These are phyloP conservation scores for Aspergillus pseudoviridinutans DNA, from an alignment of 2,329 filamentous ascomycete species.

Conservation along the genomic window DNA sequence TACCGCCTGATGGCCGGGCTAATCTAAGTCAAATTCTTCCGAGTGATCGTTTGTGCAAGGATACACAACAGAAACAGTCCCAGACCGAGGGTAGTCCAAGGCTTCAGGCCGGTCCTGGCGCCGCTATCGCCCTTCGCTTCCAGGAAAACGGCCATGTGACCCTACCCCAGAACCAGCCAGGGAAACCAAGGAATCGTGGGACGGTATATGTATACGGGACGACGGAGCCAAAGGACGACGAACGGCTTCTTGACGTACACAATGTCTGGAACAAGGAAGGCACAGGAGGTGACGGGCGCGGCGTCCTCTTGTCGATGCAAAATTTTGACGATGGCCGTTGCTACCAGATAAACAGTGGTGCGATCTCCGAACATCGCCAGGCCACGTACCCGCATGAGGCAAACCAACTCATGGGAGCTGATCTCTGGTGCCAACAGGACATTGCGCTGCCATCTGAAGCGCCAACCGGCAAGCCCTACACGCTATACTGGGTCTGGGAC, in stretches of 20 bases:
- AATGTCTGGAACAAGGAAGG: slow-evolving; percentile 74
- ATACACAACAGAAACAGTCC: slow-evolving; percentile 57
- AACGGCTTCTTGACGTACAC: slow-evolving; percentile 63
- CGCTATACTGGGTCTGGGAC: slow-evolving; percentile 95
- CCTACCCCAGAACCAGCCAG: slow-evolving; percentile 50
- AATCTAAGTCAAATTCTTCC: slow-evolving; percentile 48
- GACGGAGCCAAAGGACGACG: slow-evolving; percentile 52
- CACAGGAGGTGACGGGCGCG: slow-evolving; percentile 73
- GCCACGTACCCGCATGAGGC: slow-evolving; percentile 49
- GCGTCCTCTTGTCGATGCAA: slow-evolving; percentile 69
- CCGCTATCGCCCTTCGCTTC: slow-evolving; percentile 64
- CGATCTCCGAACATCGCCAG: slow-evolving; percentile 59
- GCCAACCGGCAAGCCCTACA: slow-evolving; percentile 62
- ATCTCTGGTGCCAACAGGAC: slow-evolving; percentile 77
- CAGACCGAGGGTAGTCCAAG: slow-evolving; percentile 59
- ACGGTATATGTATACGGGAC: slow-evolving; percentile 75
- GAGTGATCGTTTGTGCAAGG: slow-evolving; percentile 60
- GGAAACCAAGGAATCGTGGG: slow-evolving; percentile 63
- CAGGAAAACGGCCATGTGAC: slow-evolving; percentile 76
- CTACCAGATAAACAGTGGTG: slow-evolving; percentile 67
- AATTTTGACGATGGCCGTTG: slow-evolving; percentile 90
- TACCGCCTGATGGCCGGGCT: slow-evolving; percentile 53
- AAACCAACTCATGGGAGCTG: slow-evolving; percentile 52
- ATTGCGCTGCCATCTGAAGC: slow-evolving; percentile 68
- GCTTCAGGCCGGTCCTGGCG: slow-evolving; percentile 58